Conservation (phyloP, 331 rosid genomes). For the Telfairia occidentalis region DNA sequence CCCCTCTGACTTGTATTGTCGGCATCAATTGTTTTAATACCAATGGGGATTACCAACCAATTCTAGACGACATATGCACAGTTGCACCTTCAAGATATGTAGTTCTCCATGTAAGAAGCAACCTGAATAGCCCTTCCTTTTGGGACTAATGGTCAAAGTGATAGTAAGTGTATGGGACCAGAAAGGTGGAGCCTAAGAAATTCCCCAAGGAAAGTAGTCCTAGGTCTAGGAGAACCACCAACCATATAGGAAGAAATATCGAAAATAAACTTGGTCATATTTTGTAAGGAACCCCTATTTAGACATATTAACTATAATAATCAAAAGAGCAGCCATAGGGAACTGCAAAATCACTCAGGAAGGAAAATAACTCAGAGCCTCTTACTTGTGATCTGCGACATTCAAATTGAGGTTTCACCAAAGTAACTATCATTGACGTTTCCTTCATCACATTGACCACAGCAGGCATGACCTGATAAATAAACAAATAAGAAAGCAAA, state of each 20-base stretch:
- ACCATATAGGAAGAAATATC: neutral
- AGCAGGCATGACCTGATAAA: constrained; percentile 86
- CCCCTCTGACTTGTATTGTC: no score
- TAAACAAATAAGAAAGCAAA: neutral
- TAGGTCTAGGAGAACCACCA: neutral
- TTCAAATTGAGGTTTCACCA: constrained; percentile 95
- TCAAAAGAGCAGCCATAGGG: neutral
- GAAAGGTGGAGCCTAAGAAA: neutral
- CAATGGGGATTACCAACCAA: neutral
- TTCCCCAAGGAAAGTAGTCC: neutral
- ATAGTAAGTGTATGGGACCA: neutral
- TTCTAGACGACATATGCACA: neutral
- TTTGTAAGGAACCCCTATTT: neutral
- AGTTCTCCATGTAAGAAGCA: neutral
- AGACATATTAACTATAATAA: neutral
- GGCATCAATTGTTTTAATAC: neutral
- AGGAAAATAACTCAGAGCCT: constrained; percentile 6
- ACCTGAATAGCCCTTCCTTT: neutral
- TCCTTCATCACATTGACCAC: constrained; percentile 74
- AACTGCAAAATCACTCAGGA: neutral
- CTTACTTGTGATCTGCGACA: constrained; percentile 82
- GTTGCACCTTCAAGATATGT: neutral
- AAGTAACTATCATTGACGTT: constrained; percentile 57
- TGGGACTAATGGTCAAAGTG: neutral
- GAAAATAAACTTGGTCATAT: neutral